These are phyloP conservation scores for Lactarius sanguifluus DNA, from an alignment of 768 basidiomycete species.

Conservation along the genomic window DNA sequence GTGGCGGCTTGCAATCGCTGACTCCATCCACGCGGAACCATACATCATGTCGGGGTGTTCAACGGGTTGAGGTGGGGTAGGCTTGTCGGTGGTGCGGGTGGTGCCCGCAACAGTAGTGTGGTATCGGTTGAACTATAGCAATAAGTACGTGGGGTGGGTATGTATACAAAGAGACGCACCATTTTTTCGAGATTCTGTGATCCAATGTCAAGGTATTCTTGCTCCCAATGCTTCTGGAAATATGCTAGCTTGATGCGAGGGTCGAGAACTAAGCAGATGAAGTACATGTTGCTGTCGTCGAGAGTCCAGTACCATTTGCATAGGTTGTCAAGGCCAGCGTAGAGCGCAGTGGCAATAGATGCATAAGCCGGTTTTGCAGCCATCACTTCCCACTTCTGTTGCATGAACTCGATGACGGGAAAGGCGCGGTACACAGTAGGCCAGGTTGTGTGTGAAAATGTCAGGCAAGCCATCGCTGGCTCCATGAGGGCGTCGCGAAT, in stretches of 20 bases:
- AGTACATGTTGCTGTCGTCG: neutral
- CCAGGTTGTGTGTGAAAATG: too few species aligned
- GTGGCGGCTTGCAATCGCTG: neutral
- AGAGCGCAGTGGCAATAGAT: neutral
- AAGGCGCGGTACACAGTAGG: neutral
- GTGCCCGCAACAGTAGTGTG: too few species aligned
- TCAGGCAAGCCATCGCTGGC: too few species aligned
- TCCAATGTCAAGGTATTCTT: neutral
- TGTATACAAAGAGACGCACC: neutral
- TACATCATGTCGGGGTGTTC: neutral
- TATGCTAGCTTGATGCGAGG: neutral
- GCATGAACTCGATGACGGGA: constrained; percentile 4
- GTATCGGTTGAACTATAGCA: too few species aligned
- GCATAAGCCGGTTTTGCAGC: neutral
- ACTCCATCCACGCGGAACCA: neutral
- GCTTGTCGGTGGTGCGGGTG: too few species aligned
- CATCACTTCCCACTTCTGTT: neutral
- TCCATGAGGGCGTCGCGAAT: too few species aligned
- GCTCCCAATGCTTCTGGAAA: constrained; percentile 1
- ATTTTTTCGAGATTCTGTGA: neutral
- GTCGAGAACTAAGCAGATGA: constrained; percentile 1
- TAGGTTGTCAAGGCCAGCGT: neutral
- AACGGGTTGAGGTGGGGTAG: neutral
- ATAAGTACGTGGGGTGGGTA: too few species aligned
- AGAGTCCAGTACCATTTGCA: neutral